Base-by-base conservation (phyloP, 208 protist species). In the Naegleria fowleri region DNA sequence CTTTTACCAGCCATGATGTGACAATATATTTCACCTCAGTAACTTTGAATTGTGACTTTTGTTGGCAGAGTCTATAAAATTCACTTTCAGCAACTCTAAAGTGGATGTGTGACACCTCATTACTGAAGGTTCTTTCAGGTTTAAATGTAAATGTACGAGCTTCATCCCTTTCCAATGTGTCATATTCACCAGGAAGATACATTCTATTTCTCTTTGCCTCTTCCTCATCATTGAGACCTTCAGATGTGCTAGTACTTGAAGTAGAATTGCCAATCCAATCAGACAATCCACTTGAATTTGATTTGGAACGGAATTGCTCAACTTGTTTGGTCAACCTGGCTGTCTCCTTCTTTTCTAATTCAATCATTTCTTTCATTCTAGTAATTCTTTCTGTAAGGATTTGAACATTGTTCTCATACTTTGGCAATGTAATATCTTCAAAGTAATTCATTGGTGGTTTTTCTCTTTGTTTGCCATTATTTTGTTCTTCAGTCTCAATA, bases 51-150 rank as follows among this genome's bases (percentile, higher is more conserved):
- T 25, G 16, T 88, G 84, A 16, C 36, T 88, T 52, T 9, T 6
- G 7, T 16, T 5, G 9, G n/a, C 51, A 5, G 0, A 88, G 29
- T 33, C 84, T 25, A 58, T 58, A 58, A 33, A 88, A 55, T 38
- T 88, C 25, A 39, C 15, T 33, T 55, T 88, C 84, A 19, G 84
- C 84, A 25, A 88, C 84, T 88, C 84, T 48, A 38, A 88, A 88
- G 41, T 88, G 84, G 38, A 88, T 88, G 41, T 58, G 41, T 38
- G 84, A 88, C 51, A 55, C 84, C 15, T 88, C 43, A 88, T 88
- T 88, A 22, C 41, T n/a, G 41, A 88, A 58, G 11, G 84, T 88
- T 88, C 84, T 51, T 88, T 88, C 84, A 16, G 39, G 84, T 38
- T 55, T 88, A 16, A 88, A 88, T 1, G 39, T 88, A 22, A 88